phyloP scores from a whole-genome alignment of 148 eudicot species.

The Rhododendron ferrugineum region DNA sequence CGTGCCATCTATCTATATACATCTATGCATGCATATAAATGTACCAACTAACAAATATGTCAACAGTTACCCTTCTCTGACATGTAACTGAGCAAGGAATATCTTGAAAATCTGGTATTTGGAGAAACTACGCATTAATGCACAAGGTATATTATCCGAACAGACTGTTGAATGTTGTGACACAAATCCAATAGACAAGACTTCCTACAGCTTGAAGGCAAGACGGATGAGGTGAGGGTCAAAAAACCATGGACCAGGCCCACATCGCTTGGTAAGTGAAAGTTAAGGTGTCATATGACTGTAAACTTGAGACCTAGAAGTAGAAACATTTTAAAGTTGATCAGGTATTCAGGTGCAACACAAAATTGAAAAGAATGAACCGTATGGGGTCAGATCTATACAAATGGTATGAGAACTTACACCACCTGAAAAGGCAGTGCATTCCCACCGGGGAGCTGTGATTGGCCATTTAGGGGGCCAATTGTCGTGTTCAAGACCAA shows the following conservation, averaged over 20 bases:
- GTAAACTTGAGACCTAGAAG: neutral
- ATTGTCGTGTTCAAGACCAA: neutral
- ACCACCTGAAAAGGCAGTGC: neutral
- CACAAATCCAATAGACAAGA: neutral
- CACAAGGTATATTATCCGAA: neutral
- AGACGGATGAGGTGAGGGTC: neutral
- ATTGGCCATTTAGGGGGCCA: neutral
- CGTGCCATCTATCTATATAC: neutral
- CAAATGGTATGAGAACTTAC: neutral
- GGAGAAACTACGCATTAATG: neutral
- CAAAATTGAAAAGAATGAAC: neutral
- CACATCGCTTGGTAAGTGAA: neutral
- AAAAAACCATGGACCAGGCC: neutral
- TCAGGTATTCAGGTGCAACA: neutral
- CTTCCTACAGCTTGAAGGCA: neutral
- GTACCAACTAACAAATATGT: neutral
- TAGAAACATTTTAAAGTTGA: neutral
- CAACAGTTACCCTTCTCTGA: neutral
- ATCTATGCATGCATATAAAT: too few species aligned
- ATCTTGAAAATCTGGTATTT: neutral
- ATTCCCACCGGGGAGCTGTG: neutral
- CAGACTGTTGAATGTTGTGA: neutral
- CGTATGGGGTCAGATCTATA: neutral
- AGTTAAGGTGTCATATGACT: neutral
- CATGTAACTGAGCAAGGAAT: neutral